Conservation (phyloP, 257 asterid genomes). For the Salvia hispanica region DNA sequence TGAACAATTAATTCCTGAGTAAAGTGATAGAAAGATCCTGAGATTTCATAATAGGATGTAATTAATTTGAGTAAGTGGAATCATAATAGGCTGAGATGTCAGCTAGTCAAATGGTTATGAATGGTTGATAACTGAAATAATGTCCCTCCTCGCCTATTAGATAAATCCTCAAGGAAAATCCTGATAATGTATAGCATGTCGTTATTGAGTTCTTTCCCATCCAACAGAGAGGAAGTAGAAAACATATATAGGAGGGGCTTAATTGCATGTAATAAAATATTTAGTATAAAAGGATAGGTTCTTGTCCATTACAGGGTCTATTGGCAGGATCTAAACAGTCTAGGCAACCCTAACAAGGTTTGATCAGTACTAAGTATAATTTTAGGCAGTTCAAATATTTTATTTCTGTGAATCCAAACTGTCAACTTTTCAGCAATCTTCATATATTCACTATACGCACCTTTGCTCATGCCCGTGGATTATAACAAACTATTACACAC, state of each 20-base stretch:
- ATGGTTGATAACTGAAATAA: background rate
- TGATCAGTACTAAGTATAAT: background rate
- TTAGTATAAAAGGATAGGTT: conserved; percentile 3
- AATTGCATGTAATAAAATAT: background rate
- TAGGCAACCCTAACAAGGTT: background rate
- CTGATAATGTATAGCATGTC: background rate
- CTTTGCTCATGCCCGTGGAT: conserved; percentile 6
- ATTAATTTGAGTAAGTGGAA: background rate
- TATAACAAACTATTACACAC: background rate
- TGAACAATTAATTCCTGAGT: conserved; percentile 12
- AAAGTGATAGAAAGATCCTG: conserved; percentile 5
- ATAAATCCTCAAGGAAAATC: conserved; percentile 7
- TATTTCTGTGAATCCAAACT: conserved; percentile 1
- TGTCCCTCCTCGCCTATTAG: background rate
- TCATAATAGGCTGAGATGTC: conserved; percentile 5
- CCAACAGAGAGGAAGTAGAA: background rate
- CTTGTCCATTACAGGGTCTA: background rate
- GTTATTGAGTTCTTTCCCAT: background rate
- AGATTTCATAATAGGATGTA: no score
- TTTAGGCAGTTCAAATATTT: background rate
- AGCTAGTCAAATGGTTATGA: conserved; percentile 9
- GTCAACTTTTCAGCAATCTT: background rate
- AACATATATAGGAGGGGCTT: conserved; percentile 1
- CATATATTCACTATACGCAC: conserved; percentile 14
- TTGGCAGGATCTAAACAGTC: conserved; percentile 3